phyloP scores from a whole-genome alignment of 2,329 filamentous ascomycete species.

The Chrysoporthe deuterocubensis region DNA sequence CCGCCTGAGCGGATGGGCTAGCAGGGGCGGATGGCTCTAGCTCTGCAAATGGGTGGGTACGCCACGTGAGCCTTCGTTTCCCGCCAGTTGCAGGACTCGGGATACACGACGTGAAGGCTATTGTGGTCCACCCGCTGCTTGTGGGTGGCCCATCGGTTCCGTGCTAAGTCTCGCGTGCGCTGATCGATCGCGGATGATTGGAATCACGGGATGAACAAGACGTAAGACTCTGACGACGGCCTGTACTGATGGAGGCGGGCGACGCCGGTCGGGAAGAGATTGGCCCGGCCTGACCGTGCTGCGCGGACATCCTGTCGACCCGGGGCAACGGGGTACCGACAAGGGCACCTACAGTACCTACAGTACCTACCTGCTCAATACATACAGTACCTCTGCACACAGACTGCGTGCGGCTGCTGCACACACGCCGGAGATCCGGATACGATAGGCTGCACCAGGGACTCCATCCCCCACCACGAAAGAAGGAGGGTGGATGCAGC shows the following conservation, averaged over 20 bases:
- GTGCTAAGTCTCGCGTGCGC: neutral
- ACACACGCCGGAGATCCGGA: constrained; percentile 17
- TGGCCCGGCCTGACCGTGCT: constrained; percentile 12
- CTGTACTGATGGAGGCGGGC: neutral
- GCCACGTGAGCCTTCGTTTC: constrained; percentile 26
- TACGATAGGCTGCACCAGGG: constrained; percentile 24
- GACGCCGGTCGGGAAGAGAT: neutral
- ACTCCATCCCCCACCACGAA: constrained; percentile 3
- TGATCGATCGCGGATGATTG: neutral
- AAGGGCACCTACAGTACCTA: neutral
- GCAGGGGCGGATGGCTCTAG: constrained; percentile 21
- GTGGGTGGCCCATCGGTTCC: neutral
- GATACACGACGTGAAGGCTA: constrained; percentile 26
- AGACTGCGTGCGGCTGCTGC: constrained; percentile 6
- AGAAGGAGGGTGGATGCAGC: neutral
- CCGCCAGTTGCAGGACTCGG: constrained; percentile 26
- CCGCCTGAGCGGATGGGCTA: constrained; percentile 9
- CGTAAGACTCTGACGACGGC: neutral
- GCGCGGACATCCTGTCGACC: neutral
- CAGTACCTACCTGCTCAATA: no score
- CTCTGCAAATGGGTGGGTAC: constrained; percentile 29
- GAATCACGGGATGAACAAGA: neutral
- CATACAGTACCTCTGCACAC: neutral
- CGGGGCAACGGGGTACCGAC: neutral
- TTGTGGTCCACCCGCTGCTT: constrained; percentile 10